These are phyloP conservation scores for Blastomyces silverae DNA, from an alignment of 2,329 filamentous ascomycete genomes.

Conservation along the genomic window DNA sequence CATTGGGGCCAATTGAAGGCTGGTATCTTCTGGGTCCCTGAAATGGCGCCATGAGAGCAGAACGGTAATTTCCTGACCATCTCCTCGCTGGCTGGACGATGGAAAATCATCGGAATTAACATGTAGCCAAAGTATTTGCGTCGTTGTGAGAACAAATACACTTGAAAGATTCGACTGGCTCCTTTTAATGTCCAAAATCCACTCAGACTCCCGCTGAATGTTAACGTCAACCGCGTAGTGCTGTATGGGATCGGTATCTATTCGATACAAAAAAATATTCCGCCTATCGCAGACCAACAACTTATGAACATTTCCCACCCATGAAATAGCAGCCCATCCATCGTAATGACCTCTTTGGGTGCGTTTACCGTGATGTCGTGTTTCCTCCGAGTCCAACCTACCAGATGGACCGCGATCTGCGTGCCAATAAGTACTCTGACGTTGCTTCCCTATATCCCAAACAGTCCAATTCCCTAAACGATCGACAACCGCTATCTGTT, in stretches of 20 bases:
- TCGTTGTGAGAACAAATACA: conserved; percentile 51
- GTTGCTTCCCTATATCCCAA: conserved; percentile 37
- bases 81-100: conserved; percentile 20
- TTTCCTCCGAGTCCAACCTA: conserved; percentile 26
- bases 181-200: conserved; percentile 50
- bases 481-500: conserved; percentile 53
- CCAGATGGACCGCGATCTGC: conserved; percentile 29
- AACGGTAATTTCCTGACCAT: conserved; percentile 31
- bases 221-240: conserved; percentile 34
- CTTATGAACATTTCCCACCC: conserved; percentile 34
- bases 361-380: conserved; percentile 19
- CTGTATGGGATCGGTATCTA: conserved; percentile 24
- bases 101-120: conserved; percentile 30
- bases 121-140: conserved; percentile 43
- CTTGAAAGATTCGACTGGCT: conserved; percentile 39
- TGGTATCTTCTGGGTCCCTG: conserved; percentile 48
- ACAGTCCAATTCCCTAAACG: conserved; percentile 50
- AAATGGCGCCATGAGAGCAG: conserved; percentile 50
- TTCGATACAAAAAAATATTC: conserved; percentile 34
- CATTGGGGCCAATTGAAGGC: conserved; percentile 39
- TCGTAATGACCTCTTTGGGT: conserved; percentile 30
- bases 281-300: conserved; percentile 50
- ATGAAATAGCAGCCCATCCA: conserved; percentile 41
- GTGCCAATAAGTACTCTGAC: conserved; percentile 28
- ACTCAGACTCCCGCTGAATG: conserved; percentile 38